Percentiles rank a stretch among this genome's conserved stretches.
phyloP scores from a whole-genome alignment of 2,329 filamentous ascomycete genomes.

The Fusarium camptoceras region DNA sequence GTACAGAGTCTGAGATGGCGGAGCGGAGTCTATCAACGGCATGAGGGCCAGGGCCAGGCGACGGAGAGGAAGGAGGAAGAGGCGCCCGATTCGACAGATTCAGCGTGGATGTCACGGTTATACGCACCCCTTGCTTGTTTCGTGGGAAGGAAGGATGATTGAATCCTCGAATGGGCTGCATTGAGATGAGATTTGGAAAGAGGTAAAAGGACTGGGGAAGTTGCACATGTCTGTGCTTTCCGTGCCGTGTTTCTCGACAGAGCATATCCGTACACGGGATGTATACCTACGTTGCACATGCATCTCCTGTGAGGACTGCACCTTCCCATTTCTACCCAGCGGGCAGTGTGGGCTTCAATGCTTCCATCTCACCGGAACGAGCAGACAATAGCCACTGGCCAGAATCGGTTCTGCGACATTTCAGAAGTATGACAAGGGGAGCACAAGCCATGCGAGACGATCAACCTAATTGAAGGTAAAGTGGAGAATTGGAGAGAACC shows the following conservation, averaged over 20 bases:
- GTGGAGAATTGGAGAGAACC: constrained; percentile 37
- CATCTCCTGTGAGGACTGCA: background rate
- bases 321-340: constrained; percentile 8
- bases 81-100: constrained; percentile 31
- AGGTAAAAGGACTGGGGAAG: constrained; percentile 17
- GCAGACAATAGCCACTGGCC: background rate
- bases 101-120: constrained; percentile 27
- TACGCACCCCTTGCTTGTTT: constrained; percentile 38
- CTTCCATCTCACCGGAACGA: constrained; percentile 6
- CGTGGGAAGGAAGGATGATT: constrained; percentile 20
- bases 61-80: constrained; percentile 16
- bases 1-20: constrained; percentile 30
- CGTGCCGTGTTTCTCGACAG: constrained; percentile 10
- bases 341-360: background rate
- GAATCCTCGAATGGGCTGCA: constrained; percentile 6
- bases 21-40: constrained; percentile 23
- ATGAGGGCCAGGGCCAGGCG: constrained; percentile 21
- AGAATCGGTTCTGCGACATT: constrained; percentile 24
- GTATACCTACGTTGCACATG: background rate
- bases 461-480: constrained; percentile 35
- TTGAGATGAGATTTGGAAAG: constrained; percentile 19
- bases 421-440: constrained; percentile 1
- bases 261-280: background rate
- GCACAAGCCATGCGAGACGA: constrained; percentile 36
- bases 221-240: constrained; percentile 2